phyloP scores from a whole-genome alignment of 148 eudicot species.

The Suaeda aralocaspica region DNA sequence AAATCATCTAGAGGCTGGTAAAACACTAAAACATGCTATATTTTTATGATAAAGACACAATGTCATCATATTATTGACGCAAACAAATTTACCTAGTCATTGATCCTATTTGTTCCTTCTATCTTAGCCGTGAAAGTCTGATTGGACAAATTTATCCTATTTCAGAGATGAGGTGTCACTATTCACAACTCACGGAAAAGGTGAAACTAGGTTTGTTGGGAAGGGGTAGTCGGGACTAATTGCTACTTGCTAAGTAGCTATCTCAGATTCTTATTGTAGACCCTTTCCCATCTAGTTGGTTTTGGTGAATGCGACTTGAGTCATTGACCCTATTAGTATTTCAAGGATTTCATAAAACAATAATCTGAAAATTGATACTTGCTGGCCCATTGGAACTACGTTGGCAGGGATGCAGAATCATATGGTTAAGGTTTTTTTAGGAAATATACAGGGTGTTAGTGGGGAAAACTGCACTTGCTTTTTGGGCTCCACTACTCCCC shows the following conservation, averaged over 20 bases:
- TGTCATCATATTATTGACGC: no score
- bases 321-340: background rate
- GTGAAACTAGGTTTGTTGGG: constrained; percentile 8
- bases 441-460: background rate
- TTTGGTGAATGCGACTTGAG: background rate
- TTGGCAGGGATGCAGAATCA: background rate
- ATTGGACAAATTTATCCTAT: no score
- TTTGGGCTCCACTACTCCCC: background rate
- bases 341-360: background rate
- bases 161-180: no score
- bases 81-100: no score
- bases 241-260: background rate
- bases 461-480: background rate
- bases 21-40: no score
- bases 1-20: no score
- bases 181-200: background rate
- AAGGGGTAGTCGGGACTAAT: background rate
- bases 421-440: background rate
- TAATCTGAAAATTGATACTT: background rate
- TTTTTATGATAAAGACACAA: no score
- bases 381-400: background rate
- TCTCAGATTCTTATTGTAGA: background rate
- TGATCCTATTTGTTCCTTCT: no score
- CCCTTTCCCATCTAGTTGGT: background rate
- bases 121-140: no score